Base-by-base conservation (phyloP, 2,329 filamentous ascomycete species). In the Dactylonectria estremocensis region DNA sequence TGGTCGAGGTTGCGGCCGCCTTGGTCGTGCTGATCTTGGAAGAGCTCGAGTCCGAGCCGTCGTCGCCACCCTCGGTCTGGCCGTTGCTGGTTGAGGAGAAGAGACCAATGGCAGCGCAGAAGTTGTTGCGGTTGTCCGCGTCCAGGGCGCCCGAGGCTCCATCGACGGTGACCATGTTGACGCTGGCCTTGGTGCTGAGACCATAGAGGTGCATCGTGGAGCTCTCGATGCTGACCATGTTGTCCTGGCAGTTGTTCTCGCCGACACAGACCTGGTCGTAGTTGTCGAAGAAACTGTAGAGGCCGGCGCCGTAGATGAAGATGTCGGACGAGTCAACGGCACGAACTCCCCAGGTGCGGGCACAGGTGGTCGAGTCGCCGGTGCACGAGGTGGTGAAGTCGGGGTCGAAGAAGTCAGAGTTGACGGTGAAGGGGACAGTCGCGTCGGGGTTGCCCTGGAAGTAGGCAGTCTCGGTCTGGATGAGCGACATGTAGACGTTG, bases 401-500 rank as follows among this genome's bases (percentile, higher is more conserved):
- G 0, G 95, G 93, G 77, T 95, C 93, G 53, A 80, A 80, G 75
- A 86, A 93, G 7, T 82, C 81, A 18, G 86, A 71, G 74, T 91
- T 89, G 69, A 84, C 81, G 0, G 83, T 83, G 80, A 92, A 94
- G 45, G 91, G 92, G 10, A 88, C 85, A 10, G 88, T 86, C 2
- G 93, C 89, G 72, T 92, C 88, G 5, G 95, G 94, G 83, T 95
- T 95, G 78, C 92, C 89, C 83, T 97, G 93, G 87, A 92, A 94
- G 85, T 93, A 95, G 35, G 95, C 93, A 5, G 95, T 97, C 83
- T 98, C 95, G 3, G 93, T 93, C 83, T 98, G 95, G 75, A 97
- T 94, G 57, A 93, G 83, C 11, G 89, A 91, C 87, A 97, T 91
- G 84, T 92, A 97, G 69, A 97, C 87, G 77, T 95, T 92, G 76